Conservation (phyloP, 768 basidiomycete genomes). For the Xerocomus spinulosus region DNA sequence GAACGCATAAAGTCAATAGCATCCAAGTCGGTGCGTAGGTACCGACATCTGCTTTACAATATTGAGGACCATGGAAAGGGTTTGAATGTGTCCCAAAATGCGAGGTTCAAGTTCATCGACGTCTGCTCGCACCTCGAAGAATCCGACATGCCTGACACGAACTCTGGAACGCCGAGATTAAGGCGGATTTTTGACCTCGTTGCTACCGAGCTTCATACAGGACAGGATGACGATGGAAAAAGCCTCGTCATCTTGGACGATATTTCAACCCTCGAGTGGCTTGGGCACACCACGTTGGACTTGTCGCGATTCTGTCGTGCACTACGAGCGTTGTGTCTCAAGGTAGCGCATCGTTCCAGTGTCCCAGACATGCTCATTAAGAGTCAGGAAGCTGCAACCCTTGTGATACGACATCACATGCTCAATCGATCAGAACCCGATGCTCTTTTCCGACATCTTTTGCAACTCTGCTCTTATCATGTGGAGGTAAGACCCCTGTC, state of each 20-base stretch:
- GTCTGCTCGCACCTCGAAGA: slow-evolving; percentile 36
- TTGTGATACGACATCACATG: slow-evolving; percentile 64
- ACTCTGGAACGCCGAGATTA: slow-evolving; percentile 15
- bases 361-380: background rate
- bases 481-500: slow-evolving; percentile 67
- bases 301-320: slow-evolving; percentile 58
- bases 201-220: slow-evolving; percentile 21
- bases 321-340: slow-evolving; percentile 48
- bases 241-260: slow-evolving; percentile 67
- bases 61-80: slow-evolving; percentile 23
- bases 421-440: slow-evolving; percentile 52
- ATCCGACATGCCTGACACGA: slow-evolving; percentile 5
- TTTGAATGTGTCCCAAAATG: slow-evolving; percentile 33
- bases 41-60: background rate
- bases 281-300: slow-evolving; percentile 51
- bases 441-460: slow-evolving; percentile 51
- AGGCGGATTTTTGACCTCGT: slow-evolving; percentile 36
- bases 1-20: slow-evolving; percentile 61
- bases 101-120: slow-evolving; percentile 53
- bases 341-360: slow-evolving; percentile 36
- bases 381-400: slow-evolving; percentile 45
- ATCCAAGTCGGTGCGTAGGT: slow-evolving; percentile 52
- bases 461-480: slow-evolving; percentile 64
- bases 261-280: slow-evolving; percentile 64
- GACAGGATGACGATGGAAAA: slow-evolving; percentile 8